phyloP scores from a whole-genome alignment of 2,329 filamentous ascomycete species.

The Bipolaris sorokiniana region DNA sequence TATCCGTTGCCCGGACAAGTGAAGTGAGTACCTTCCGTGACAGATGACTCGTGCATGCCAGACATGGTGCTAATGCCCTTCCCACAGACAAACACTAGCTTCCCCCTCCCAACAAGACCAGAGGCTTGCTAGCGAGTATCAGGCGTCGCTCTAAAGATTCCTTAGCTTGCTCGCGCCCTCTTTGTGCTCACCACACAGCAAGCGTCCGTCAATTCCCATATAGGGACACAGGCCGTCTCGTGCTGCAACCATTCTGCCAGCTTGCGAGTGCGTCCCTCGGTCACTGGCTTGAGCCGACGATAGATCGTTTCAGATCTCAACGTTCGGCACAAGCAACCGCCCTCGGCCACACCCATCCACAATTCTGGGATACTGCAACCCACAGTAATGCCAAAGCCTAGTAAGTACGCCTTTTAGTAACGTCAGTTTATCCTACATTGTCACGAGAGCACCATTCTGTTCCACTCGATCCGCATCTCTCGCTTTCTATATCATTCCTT shows the following conservation, averaged over 20 bases:
- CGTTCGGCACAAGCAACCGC: constrained; percentile 42
- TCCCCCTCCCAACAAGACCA: constrained; percentile 27
- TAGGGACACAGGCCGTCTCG: constrained; percentile 48
- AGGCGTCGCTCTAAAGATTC: constrained; percentile 35
- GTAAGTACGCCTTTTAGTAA: constrained; percentile 47
- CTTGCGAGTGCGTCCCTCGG: constrained; percentile 42
- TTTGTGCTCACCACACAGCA: constrained; percentile 44
- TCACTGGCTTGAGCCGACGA: constrained; percentile 45
- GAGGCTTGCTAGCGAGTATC: constrained; percentile 41
- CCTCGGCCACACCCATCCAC: constrained; percentile 45
- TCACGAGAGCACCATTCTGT: constrained; percentile 41
- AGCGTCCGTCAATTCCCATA: constrained; percentile 41
- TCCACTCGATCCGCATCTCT: constrained; percentile 12
- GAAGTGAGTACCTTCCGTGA: constrained; percentile 36
- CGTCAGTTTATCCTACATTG: constrained; percentile 34
- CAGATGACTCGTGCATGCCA: constrained; percentile 21
- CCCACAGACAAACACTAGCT: constrained; percentile 41
- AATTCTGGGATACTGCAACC: constrained; percentile 47
- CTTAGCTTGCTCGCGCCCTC: constrained; percentile 45
- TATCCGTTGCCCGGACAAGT: constrained; percentile 33
- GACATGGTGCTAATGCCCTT: constrained; percentile 37
- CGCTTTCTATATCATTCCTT: constrained; percentile 33
- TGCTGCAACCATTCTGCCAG: constrained; percentile 46
- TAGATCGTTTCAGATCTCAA: constrained; percentile 49
- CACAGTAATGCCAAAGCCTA: constrained; percentile 49